Evolutionary conservation across 345 rosid species (phyloP), one percentile per base, ranked within the genome.

Genomic region (Boechera divaricarpa): DNA sequence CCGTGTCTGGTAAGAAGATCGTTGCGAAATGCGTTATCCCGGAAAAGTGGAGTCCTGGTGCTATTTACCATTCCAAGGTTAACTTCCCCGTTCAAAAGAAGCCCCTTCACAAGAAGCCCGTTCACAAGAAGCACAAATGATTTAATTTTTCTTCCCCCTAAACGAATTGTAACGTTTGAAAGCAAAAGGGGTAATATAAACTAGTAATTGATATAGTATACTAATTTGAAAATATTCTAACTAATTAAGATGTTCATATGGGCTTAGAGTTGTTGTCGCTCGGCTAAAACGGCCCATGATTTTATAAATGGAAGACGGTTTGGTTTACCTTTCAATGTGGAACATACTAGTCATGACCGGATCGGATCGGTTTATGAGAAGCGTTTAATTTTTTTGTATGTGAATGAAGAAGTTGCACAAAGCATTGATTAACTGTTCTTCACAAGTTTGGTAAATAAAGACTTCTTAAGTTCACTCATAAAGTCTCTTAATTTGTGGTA

Each of bases 21-120:
- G 78, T 83, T 0, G 90, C 91, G 3, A 64, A 53, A 3, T 64
- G 32, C 28, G 95, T 84, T 1, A 88, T 92, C 68, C 97, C 97
- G 0, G 83, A 72, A 1, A 85, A 78, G 1, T 90, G 96, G 94
- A 73, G 47, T 16, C 88, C 87, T 1, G 94, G 95, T 29, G 75
- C 82, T 38, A 86, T 81, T 24, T 89, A 91, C 59, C 74, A 76
- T 55, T 89, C 95, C 0, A 11, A 26, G 0, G 82, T 88, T 48
- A 87, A 85, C 73, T 93, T 83, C 45, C 21, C 53, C 4, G 4
- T n/a, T 67, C 79, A n/a, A 3, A 44, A 44, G 48, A 44, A 35
- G 38, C 38, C 1, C 38, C 6, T 6, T 35, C 38, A 35, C 38
- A 35, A 35, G 7, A 35, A 35, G 7, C 39, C 39, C 39, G 9